These are phyloP conservation scores for Sherardia arvensis DNA, from an alignment of 257 asterid genomes.

Conservation along the genomic window DNA sequence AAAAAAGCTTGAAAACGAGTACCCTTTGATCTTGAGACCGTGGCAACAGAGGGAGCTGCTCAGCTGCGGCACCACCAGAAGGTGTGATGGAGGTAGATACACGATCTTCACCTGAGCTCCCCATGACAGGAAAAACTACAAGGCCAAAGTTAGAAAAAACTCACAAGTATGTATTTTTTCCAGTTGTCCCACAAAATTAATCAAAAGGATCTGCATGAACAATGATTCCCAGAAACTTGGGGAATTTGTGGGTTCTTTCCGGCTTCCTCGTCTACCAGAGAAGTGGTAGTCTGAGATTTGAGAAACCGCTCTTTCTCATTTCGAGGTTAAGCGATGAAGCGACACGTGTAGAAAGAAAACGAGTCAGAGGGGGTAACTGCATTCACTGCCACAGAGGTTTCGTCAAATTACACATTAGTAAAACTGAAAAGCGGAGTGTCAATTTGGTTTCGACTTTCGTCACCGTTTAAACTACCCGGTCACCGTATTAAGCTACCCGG, in stretches of 20 bases:
- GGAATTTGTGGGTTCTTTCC: background rate
- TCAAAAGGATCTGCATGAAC: background rate
- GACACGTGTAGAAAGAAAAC: background rate
- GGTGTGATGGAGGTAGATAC: constrained; percentile 63
- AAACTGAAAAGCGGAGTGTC: too few species aligned
- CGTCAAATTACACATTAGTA: background rate
- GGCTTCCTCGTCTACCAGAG: background rate
- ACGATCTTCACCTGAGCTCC: constrained; percentile 83
- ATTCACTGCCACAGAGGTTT: background rate
- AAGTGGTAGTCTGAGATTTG: constrained; percentile 8
- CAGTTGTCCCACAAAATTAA: background rate
- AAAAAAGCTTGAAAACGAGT: background rate
- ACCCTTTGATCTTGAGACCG: constrained; percentile 86
- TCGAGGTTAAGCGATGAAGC: background rate
- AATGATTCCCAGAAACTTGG: background rate
- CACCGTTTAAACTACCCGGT: too few species aligned
- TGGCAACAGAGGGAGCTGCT: constrained; percentile 46
- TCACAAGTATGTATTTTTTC: background rate
- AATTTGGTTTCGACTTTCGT: too few species aligned
- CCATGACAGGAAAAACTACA: constrained; percentile 29
- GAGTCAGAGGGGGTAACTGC: background rate
- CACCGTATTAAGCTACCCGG: too few species aligned
- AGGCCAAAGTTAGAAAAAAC: background rate
- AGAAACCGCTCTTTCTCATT: background rate
- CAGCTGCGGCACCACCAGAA: constrained; percentile 36